These are phyloP conservation scores for Neurospora pannonica DNA, from an alignment of 495 filamentous ascomycete species.

Conservation along the genomic window DNA sequence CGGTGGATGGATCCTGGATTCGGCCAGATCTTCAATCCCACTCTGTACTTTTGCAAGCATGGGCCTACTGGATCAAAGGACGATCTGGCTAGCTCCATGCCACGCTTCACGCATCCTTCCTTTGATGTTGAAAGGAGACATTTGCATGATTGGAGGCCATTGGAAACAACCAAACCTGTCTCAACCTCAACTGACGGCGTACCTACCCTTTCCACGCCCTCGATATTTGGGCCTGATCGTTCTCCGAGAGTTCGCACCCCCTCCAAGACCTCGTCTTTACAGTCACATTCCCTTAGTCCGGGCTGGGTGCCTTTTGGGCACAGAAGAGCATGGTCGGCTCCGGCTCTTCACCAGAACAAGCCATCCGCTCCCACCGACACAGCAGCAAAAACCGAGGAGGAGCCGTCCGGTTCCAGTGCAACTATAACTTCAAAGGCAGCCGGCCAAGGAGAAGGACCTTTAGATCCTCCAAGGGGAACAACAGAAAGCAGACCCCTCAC, in stretches of 20 bases:
- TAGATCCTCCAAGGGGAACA: not conserved
- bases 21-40: not conserved
- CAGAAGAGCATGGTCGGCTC: not conserved
- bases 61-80: not conserved
- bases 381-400: not conserved
- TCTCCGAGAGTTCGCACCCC: not conserved
- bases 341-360: not conserved
- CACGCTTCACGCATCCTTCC: not conserved
- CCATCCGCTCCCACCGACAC: not conserved
- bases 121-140: not conserved
- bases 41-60: not conserved
- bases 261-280: not conserved
- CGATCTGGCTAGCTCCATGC: not conserved
- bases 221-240: not conserved
- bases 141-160: not conserved
- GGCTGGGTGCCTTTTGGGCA: not conserved
- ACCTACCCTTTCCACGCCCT: not conserved
- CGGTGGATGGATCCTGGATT: not conserved
- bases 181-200: not conserved
- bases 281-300: not conserved
- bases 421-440: not conserved
- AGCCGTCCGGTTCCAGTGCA: not conserved
- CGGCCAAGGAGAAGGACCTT: not conserved
- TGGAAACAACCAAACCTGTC: not conserved
- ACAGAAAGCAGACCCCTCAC: conserved; percentile 23